phyloP scores from a whole-genome alignment of 306 rosid genomes.

The Hippophae rhamnoides region DNA sequence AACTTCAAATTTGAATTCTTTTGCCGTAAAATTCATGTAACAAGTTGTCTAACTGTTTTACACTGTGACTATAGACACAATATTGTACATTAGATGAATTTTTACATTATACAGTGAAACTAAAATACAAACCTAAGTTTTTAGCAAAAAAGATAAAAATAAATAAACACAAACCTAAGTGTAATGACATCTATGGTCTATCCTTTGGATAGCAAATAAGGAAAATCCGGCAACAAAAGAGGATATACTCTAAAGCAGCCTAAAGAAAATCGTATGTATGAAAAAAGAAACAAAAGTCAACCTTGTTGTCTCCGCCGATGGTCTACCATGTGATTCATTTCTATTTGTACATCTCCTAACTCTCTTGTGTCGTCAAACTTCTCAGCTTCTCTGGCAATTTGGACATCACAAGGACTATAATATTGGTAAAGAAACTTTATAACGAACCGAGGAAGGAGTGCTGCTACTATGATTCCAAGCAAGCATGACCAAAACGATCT shows the following conservation, averaged over 20 bases:
- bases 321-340: conserved; percentile 50
- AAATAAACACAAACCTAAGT: no score
- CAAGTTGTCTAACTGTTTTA: no score
- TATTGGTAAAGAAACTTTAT: conserved; percentile 58
- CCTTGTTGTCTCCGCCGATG: conserved; percentile 29
- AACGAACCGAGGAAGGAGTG: conserved; percentile 76
- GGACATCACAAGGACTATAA: conserved; percentile 87
- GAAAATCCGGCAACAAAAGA: conserved; percentile 34
- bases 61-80: background rate
- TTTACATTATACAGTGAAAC: no score
- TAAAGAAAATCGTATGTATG: conserved; percentile 56
- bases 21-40: no score
- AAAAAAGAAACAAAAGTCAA: conserved; percentile 19
- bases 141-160: no score
- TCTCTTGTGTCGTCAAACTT: conserved; percentile 28
- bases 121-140: no score
- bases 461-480: conserved; percentile 62
- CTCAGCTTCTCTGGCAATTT: conserved; percentile 80
- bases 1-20: no score
- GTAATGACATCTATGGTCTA: conserved; percentile 13
- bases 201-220: conserved; percentile 62
- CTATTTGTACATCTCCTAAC: conserved; percentile 48
- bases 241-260: conserved; percentile 40
- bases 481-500: conserved; percentile 78
- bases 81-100: no score